Base-by-base conservation (phyloP, 257 asterid species). In the Gentiana macrophylla region DNA sequence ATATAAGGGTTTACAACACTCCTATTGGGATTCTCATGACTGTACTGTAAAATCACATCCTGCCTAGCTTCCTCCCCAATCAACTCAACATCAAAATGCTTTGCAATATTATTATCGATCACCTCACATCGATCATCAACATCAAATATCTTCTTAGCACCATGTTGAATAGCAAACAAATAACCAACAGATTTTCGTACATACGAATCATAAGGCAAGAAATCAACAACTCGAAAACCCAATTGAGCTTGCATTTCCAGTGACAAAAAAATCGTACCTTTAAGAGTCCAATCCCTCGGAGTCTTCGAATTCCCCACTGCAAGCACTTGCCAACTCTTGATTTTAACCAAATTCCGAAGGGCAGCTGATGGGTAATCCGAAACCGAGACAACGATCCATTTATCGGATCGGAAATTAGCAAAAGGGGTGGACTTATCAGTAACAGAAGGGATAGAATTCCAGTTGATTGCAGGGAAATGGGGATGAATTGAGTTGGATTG, bases 81-180 rank as follows among this genome's bases (percentile, higher is more conserved):
- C 67, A 92, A 77, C 61, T 88, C 97, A 3, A 88, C 91, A 66
- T 92, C 99, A 61, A 92, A 92, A 75, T 86, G 94, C 64, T 84
- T 88, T 35, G 89, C 95, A 53, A 92, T 75, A 74, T 92, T 85
- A 54, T 73, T 77, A 67, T 64, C 97, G 35, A 92, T 82, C 68
- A 92, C 87, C 49, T 81, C 80, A 32, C 94, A 95, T 12, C 99
- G 83, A 71, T 88, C 99, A 72, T 88, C 99, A 7, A 80, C 71
- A 34, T 92, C 99, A 37, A 78, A 87, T 62, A 88, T 84, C 72
- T 86, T 92, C 67, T 84, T 89, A 56, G 94, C 97, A 56, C 99
- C 99, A 46, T 92, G 99, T 53, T 88, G 99, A 15, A 92, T 89
- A 35, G 97, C 97, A 67, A 83, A 92, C 50, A 92, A 72, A 78